Percentiles rank a stretch among this genome's conserved stretches.
Conservation (phyloP, 1,284 basidiomycete species). For the Sutorius eximius region DNA sequence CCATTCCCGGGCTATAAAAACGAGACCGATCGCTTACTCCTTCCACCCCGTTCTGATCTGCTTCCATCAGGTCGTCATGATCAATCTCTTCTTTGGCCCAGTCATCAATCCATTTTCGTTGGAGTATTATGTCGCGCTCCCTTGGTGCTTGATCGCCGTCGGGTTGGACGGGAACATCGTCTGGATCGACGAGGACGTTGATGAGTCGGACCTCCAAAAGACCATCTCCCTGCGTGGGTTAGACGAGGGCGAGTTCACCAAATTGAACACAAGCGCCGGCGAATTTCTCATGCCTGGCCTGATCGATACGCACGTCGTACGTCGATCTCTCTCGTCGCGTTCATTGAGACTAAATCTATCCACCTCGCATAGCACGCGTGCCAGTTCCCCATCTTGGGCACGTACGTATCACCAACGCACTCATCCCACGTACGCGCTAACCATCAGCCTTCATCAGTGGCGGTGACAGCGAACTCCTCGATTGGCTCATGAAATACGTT, state of each 20-base stretch:
- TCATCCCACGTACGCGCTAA: background rate
- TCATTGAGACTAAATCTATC: background rate
- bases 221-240: constrained; percentile 45
- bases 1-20: constrained; percentile 1
- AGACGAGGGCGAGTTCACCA: constrained; percentile 7
- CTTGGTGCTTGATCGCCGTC: constrained; percentile 61
- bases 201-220: constrained; percentile 43
- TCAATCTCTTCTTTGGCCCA: constrained; percentile 61
- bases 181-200: constrained; percentile 65
- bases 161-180: constrained; percentile 57
- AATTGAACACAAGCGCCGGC: constrained; percentile 49
- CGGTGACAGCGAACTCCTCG: constrained; percentile 76
- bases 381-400: constrained; percentile 84
- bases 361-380: constrained; percentile 70
- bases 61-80: constrained; percentile 8
- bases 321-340: constrained; percentile 20
- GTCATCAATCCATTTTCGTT: constrained; percentile 65
- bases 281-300: constrained; percentile 88
- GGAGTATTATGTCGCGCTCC: constrained; percentile 53
- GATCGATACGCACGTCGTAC: constrained; percentile 85
- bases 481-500: constrained; percentile 84
- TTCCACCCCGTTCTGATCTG: background rate
- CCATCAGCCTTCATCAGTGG: constrained; percentile 46
- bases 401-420: constrained; percentile 42
- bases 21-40: background rate